phyloP scores from a whole-genome alignment of 306 rosid species.

The Sicyos edulis region DNA sequence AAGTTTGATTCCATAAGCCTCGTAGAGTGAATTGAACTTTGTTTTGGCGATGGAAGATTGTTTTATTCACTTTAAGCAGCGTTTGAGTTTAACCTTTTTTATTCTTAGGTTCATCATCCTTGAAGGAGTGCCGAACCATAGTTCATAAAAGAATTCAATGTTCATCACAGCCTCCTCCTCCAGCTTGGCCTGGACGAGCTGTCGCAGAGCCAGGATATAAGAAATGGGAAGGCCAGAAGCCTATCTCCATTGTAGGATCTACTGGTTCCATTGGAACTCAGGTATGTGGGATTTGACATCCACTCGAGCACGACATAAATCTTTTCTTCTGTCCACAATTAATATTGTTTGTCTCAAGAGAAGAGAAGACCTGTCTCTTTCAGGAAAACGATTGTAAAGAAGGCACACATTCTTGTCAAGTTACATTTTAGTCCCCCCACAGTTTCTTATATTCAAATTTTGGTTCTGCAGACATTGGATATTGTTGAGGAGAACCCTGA shows the following conservation, averaged over 20 bases:
- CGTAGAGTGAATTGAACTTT: neutral
- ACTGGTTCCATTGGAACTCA: constrained; percentile 99
- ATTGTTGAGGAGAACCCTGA: constrained; percentile 95
- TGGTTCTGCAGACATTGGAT: constrained; percentile 74
- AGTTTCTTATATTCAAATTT: constrained; percentile 21
- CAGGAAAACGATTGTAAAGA: constrained; percentile 2
- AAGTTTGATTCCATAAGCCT: neutral
- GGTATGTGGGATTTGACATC: constrained; percentile 35
- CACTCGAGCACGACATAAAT: neutral
- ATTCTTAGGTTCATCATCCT: constrained; percentile 46
- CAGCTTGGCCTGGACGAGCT: constrained; percentile 99
- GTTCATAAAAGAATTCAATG: constrained; percentile 49
- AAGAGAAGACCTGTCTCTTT: neutral
- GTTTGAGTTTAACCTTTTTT: neutral
- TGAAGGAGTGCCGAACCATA: constrained; percentile 40
- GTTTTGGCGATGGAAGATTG: neutral
- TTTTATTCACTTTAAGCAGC: constrained; percentile 18
- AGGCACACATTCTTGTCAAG: neutral
- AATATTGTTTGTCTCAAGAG: constrained; percentile 1
- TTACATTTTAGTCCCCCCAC: constrained; percentile 21
- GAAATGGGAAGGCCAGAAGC: constrained; percentile 88
- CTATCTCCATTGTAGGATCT: constrained; percentile 76
- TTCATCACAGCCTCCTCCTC: constrained; percentile 52
- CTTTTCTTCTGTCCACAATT: constrained; percentile 4
- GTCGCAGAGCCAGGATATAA: constrained; percentile 37